phyloP scores from a whole-genome alignment of 2,329 filamentous ascomycete species.

The Teratosphaeria destructans region DNA sequence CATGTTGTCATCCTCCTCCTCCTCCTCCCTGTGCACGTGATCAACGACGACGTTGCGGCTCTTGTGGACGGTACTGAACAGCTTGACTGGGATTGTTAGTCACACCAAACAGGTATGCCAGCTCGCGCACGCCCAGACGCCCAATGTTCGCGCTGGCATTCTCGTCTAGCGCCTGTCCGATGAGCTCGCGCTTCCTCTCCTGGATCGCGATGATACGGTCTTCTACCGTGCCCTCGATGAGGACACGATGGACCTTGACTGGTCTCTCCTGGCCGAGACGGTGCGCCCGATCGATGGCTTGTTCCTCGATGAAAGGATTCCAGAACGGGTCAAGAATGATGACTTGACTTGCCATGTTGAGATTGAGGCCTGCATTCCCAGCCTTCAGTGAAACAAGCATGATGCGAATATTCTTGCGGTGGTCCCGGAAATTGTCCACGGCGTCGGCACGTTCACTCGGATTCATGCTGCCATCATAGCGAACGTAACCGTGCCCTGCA shows the following conservation, averaged over 20 bases:
- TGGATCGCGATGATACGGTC: constrained; percentile 75
- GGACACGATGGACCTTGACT: constrained; percentile 70
- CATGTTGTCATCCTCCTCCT: neutral
- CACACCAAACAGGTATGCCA: constrained; percentile 57
- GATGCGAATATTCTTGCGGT: constrained; percentile 47
- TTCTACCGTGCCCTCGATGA: constrained; percentile 71
- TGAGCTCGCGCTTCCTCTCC: constrained; percentile 64
- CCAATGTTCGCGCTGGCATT: constrained; percentile 55
- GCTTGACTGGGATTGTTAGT: constrained; percentile 15
- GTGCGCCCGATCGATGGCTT: constrained; percentile 82
- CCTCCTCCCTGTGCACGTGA: neutral
- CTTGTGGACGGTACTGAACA: constrained; percentile 11
- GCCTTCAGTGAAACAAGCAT: constrained; percentile 73
- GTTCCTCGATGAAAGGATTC: constrained; percentile 89
- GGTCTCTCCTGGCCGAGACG: constrained; percentile 68
- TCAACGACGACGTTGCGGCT: neutral
- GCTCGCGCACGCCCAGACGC: constrained; percentile 54
- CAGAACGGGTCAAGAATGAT: constrained; percentile 90
- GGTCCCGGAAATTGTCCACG: constrained; percentile 56
- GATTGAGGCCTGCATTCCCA: constrained; percentile 76
- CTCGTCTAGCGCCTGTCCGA: constrained; percentile 72
- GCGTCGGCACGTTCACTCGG: constrained; percentile 55
- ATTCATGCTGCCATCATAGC: constrained; percentile 70
- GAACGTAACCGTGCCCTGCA: constrained; percentile 49
- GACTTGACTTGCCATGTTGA: constrained; percentile 72